Evolutionary conservation across 2,329 filamentous ascomycete species (phyloP), one percentile per base, ranked within the genome.

Genomic region (Penicillium sp.): DNA sequence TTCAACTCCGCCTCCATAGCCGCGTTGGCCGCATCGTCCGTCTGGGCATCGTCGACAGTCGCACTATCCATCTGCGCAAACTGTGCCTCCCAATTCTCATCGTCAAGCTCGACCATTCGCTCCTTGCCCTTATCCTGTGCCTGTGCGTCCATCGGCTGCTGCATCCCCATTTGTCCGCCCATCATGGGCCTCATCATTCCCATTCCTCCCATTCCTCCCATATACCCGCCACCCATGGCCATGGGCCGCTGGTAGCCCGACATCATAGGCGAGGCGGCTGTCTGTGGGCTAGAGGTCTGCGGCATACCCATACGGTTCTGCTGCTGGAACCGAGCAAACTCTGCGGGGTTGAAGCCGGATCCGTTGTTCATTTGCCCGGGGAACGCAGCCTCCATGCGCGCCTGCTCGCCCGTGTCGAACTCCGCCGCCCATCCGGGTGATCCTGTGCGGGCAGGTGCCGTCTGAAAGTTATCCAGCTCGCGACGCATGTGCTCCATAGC

Each of bases 51-150:
- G 49, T 77, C 78, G 38, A 76, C 75, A 7, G 76, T 76, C 71
- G 76, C 75, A 13, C 76, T 77, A 71, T 93, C 90, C 70, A 97
- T 87, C 74, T 94, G 86, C 53, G 91, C 89, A 73, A 99, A 99
- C 73, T 97, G 92, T 65, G 92, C 90, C 75, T 97, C 93, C 94
- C 94, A 97, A 69, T 96, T 88, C 67, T 88, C 80, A 65, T 99
- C 93, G 70, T 97, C 91, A 22, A 97, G 83, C 77, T 97, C 94
- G 11, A 97, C 88, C 77, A 97, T 84, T 34, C 83, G 78, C 5
- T 79, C 85, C 74, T 95, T 96, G 38, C 89, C 92, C 72, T 97
- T 97, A 55, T 89, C 90, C 73, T 92, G 74, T 41, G 78, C 76
- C 54, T 75, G 67, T 34, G 73, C 74, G 40, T 73, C 69, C 34